Conservation (phyloP, 2,329 filamentous ascomycete species). For the Diaporthe destruens region DNA sequence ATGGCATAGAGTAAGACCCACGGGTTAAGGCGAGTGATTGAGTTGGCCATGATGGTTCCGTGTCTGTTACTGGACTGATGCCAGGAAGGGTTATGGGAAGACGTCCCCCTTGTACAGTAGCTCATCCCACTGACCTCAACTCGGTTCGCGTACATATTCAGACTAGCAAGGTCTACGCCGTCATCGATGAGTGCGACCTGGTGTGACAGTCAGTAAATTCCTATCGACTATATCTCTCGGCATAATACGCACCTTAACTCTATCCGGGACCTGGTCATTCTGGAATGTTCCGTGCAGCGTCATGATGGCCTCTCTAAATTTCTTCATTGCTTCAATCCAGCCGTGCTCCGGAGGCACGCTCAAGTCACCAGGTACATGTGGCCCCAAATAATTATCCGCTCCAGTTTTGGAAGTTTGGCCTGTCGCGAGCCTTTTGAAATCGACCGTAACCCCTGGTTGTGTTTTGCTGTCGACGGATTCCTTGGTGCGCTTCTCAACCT, state of each 20-base stretch:
- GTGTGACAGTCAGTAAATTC: too few species aligned
- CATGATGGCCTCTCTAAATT: conserved; percentile 22
- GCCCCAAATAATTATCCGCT: background rate
- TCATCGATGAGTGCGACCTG: conserved; percentile 32
- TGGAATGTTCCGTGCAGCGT: background rate
- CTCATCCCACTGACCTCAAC: conserved; percentile 27
- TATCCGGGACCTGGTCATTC: background rate
- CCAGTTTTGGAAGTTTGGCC: background rate
- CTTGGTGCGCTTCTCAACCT: too few species aligned
- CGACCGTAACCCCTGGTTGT: background rate
- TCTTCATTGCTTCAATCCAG: conserved; percentile 22
- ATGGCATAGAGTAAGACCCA: conserved; percentile 26
- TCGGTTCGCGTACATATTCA: background rate
- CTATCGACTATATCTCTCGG: too few species aligned
- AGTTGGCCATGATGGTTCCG: conserved; percentile 28
- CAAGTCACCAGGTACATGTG: background rate
- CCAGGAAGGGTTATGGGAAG: conserved; percentile 5
- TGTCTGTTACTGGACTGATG: conserved; percentile 26
- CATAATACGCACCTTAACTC: conserved; percentile 10
- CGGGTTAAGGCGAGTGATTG: conserved; percentile 8
- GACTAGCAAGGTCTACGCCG: background rate
- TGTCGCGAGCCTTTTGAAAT: background rate
- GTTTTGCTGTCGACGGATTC: background rate
- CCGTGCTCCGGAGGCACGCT: conserved; percentile 12
- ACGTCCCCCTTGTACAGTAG: background rate